A percentile compares a stretch with the other conserved stretches of the same genome.
Evolutionary conservation across 2,329 filamentous ascomycete species (phyloP).

Genomic region (Geoglossum cookeanum): DNA sequence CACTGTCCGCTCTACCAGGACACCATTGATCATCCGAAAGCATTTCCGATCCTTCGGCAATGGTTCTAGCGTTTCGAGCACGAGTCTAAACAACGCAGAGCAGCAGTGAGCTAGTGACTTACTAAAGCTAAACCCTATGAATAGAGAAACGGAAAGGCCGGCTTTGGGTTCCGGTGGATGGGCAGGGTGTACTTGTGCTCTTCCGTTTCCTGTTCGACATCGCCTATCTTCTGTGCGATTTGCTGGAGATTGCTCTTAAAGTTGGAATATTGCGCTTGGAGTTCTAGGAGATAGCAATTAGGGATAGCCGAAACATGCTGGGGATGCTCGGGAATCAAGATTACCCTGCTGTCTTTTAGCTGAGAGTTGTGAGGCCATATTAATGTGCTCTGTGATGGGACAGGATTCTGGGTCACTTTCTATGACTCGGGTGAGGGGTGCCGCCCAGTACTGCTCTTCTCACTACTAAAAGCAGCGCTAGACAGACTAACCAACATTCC

Average conservation of each 20-base stretch:
- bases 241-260: slow-evolving; percentile 63
- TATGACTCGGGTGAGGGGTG: too few species aligned
- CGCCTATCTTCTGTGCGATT: slow-evolving; percentile 87
- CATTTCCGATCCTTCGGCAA: slow-evolving; percentile 77
- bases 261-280: slow-evolving; percentile 39
- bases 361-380: slow-evolving; percentile 22
- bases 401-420: too few species aligned
- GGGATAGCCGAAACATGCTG: neutral
- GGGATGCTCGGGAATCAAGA: slow-evolving; percentile 3
- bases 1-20: slow-evolving; percentile 84
- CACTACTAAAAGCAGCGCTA: too few species aligned
- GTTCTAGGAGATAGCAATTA: slow-evolving; percentile 32
- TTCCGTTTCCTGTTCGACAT: slow-evolving; percentile 92
- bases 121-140: neutral
- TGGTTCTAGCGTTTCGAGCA: slow-evolving; percentile 77
- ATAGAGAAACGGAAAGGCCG: neutral
- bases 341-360: slow-evolving; percentile 59
- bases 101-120: neutral
- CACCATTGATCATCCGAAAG: slow-evolving; percentile 96
- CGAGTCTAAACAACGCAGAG: slow-evolving; percentile 41
- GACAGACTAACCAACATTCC: too few species aligned
- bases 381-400: neutral
- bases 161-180: neutral
- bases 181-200: slow-evolving; percentile 69
- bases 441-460: too few species aligned